Evolutionary conservation across 495 filamentous ascomycete species (phyloP), one percentile per base, ranked within the genome.

Genomic region (Venustampulla echinocandica): DNA sequence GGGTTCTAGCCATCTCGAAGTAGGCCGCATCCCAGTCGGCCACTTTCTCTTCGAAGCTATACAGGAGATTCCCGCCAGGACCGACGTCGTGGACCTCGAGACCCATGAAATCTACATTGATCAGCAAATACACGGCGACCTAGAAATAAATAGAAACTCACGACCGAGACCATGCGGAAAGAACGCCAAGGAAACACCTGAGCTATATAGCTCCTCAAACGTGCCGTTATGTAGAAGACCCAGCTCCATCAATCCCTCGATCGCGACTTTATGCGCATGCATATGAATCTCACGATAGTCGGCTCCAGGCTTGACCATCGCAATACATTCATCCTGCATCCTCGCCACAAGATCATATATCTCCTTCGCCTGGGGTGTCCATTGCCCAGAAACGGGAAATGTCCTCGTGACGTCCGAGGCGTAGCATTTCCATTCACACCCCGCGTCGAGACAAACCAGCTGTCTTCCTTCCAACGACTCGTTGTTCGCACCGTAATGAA

Each of bases 371-470:
- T 92, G 81, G 42, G 66, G 68, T 1, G 77, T 74, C 73, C 82
- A 90, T 21, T 49, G 37, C 28, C 58, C 58, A 18, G 65, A 68
- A 14, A 94, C 62, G 0, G 90, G 90, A 54, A 94, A 80, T 1
- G 90, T 94, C 4, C 90, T 76, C 0, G 90, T 97, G 27, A 97
- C 76, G 54, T 96, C 90, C 42, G 79, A 80, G n/a, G 87, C 87
- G 58, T 97, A 97, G 61, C 84, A 87, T 10, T 80, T 64, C 74
- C 76, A 93, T 60, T 95, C 90, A 25, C 79, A 77, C 4, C 86
- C 89, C 1, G 89, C 90, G 60, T 97, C 90, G 6, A 95, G 68
- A 47, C 86, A 81, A 20, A 95, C 69, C 14, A 90, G 67, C 58
- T 88, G 81, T 41, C 74, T 70, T 2, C 76, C 76, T 3, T 66